Percentiles rank a stretch among this genome's conserved stretches.
These are phyloP conservation scores for Solanum hybrid DNA, from an alignment of 305 asterid genomes.

Conservation along the genomic window DNA sequence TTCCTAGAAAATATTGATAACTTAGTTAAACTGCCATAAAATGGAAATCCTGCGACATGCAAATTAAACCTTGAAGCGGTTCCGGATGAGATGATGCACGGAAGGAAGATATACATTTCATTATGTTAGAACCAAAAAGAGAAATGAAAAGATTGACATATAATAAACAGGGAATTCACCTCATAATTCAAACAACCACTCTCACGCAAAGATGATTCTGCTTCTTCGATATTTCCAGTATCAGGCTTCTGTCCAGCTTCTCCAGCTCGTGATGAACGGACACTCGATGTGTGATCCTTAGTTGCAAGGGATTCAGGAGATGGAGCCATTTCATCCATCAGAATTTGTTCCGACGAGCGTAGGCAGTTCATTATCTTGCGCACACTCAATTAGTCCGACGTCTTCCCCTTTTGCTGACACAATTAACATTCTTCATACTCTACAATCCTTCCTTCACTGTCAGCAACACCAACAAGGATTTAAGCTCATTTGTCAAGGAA, in stretches of 20 bases:
- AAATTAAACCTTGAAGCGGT: neutral
- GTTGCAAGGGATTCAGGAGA: conserved; percentile 52
- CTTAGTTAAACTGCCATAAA: neutral
- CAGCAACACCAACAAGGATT: conserved; percentile 12
- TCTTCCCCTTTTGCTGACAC: conserved; percentile 23
- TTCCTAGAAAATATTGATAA: conserved; percentile 44
- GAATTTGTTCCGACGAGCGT: conserved; percentile 50
- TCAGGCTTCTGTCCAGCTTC: conserved; percentile 54
- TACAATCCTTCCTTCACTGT: conserved; percentile 19
- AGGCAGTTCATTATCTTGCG: conserved; percentile 54
- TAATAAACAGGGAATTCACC: conserved; percentile 32
- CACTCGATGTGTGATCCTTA: conserved; percentile 45
- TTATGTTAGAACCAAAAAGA: neutral
- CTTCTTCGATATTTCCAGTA: conserved; percentile 85
- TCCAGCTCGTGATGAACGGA: conserved; percentile 45
- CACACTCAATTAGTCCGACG: conserved; percentile 14
- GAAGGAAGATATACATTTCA: neutral
- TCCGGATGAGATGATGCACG: neutral
- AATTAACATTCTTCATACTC: conserved; percentile 42
- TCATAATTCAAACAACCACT: conserved; percentile 75
- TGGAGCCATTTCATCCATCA: conserved; percentile 42
- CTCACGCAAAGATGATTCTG: conserved; percentile 81
- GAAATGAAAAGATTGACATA: neutral
- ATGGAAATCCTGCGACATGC: neutral
- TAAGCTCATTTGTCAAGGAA: neutral